Evolutionary conservation across 163 green algal species (phyloP), one percentile per base, ranked within the genome.

Genomic region (Chlorella variabilis): DNA sequence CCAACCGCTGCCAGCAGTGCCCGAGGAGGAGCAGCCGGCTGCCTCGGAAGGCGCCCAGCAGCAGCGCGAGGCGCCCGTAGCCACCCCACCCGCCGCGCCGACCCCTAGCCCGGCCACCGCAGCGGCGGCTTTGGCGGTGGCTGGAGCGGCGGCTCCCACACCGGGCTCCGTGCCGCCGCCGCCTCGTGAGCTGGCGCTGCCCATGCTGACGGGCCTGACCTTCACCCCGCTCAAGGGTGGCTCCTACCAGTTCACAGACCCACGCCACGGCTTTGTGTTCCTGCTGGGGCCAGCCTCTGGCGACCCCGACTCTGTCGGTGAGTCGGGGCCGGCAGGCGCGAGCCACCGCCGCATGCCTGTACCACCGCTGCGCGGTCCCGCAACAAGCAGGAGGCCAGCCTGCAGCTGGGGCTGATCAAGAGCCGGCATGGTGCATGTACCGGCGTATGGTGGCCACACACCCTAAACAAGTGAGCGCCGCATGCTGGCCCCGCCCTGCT

Each of bases 281-380:
- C 45, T 78, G 77, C 66, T 83, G 48, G 77, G 65, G n/a, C 77
- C 77, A 1, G 77, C 76, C n/a, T n/a, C n/a, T n/a, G n/a, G n/a
- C 11, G n/a, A 63, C 3, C 75, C 75, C 61, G 75, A 74, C 48
- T 65, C 75, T 1, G 31, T 59, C 34, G 75, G 75, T 81, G 42
- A 20, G 75, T 3, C n/a, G n/a, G n/a, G n/a, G n/a, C n/a, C n/a
- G n/a, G n/a, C n/a, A n/a, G n/a, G n/a, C n/a, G n/a, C n/a, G n/a
- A n/a, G n/a, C n/a, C n/a, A n/a, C n/a, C n/a, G n/a, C n/a, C n/a
- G n/a, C n/a, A n/a, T n/a, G n/a, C n/a, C n/a, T n/a, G n/a, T n/a
- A n/a, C n/a, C n/a, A n/a, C n/a, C n/a, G n/a, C n/a, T n/a, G n/a
- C n/a, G n/a, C n/a, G n/a, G n/a, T n/a, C n/a, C n/a, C n/a, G n/a